These are phyloP conservation scores for Gastrolobium bilobum DNA, from an alignment of 306 rosid species.

Conservation along the genomic window DNA sequence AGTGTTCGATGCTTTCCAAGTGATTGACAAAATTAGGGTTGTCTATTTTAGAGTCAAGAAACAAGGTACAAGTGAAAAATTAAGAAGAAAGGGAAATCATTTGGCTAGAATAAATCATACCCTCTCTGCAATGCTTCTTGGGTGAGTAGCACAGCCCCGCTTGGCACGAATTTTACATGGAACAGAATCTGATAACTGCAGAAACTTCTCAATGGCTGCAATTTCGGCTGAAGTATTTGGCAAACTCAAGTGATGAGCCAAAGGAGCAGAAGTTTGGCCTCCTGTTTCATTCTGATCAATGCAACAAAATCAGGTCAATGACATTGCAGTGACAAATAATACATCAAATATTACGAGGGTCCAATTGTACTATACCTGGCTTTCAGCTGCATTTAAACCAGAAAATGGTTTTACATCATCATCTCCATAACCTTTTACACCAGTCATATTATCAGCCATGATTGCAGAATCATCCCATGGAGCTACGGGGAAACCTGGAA, in stretches of 20 bases:
- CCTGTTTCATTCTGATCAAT: conserved; percentile 72
- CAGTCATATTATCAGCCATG: conserved; percentile 60
- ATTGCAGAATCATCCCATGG: conserved; percentile 85
- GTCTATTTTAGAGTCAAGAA: conserved; percentile 27
- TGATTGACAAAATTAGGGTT: background rate
- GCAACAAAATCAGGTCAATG: conserved; percentile 24
- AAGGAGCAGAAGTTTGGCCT: conserved; percentile 56
- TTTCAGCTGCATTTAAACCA: conserved; percentile 59
- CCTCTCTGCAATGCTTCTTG: conserved; percentile 77
- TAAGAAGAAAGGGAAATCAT: background rate
- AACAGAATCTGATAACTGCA: conserved; percentile 58
- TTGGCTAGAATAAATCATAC: conserved; percentile 52
- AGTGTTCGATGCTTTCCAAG: conserved; percentile 29
- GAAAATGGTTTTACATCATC: conserved; percentile 71
- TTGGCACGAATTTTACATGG: conserved; percentile 62
- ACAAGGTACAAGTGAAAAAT: background rate
- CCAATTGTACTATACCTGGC: conserved; percentile 60
- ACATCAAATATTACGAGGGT: background rate
- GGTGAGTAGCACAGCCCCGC: conserved; percentile 63
- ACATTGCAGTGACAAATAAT: conserved; percentile 30
- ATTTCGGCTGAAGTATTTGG: conserved; percentile 58
- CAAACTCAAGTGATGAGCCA: conserved; percentile 70
- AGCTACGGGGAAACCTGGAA: conserved; percentile 60
- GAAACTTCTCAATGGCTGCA: conserved; percentile 59
- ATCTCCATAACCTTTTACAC: conserved; percentile 60